Percentiles rank a stretch among this genome's conserved stretches.
phyloP scores from a whole-genome alignment of 441 rosid genomes.

The Croton laevigatus region DNA sequence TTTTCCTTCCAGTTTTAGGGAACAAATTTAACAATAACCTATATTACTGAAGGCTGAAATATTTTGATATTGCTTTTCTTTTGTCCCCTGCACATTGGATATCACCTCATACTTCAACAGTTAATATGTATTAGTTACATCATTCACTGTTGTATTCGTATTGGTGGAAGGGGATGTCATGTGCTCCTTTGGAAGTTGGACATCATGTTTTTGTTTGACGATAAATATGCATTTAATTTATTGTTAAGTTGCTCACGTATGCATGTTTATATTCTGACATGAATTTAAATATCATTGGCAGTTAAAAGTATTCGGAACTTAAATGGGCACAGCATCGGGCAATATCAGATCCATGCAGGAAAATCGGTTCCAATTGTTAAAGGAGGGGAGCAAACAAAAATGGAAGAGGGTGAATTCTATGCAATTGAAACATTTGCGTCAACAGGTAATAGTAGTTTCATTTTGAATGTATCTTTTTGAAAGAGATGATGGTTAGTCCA shows the following conservation, averaged over 20 bases:
- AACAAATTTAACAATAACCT: too few species aligned
- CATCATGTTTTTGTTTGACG: background rate
- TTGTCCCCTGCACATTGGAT: background rate
- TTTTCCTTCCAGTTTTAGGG: too few species aligned
- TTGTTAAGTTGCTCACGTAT: background rate
- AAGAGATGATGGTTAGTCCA: conserved; percentile 6
- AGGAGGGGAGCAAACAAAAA: conserved; percentile 97
- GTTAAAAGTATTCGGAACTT: conserved; percentile 91
- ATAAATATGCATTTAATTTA: conserved; percentile 5
- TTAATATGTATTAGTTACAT: background rate
- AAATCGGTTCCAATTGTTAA: conserved; percentile 94
- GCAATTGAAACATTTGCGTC: conserved; percentile 97
- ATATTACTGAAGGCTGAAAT: too few species aligned
- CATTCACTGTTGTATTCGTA: background rate
- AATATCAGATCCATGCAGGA: conserved; percentile 92
- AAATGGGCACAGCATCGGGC: conserved; percentile 94
- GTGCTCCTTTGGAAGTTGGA: background rate
- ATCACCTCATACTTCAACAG: background rate
- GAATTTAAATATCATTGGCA: conserved; percentile 31
- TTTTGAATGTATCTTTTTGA: background rate
- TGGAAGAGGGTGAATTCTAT: conserved; percentile 97
- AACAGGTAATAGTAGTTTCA: conserved; percentile 52
- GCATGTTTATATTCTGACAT: background rate
- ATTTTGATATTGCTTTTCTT: too few species aligned
- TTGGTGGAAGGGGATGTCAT: background rate